phyloP scores from a whole-genome alignment of 176 grass and related monocot species.

The Rhipidocladum racemiflorum region DNA sequence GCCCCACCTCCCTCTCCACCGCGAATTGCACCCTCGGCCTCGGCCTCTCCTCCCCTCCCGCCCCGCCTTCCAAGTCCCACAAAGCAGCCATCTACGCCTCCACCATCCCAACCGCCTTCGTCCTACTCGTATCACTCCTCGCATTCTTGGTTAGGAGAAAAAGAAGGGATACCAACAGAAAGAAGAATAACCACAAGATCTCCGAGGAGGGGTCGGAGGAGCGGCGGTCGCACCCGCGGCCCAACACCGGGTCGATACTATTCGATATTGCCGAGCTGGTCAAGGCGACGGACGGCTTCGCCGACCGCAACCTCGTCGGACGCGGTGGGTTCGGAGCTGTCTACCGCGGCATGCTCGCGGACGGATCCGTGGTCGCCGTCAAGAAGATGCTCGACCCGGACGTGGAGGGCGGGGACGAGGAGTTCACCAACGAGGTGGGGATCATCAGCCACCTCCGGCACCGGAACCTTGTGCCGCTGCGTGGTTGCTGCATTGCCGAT shows the following conservation, averaged over 20 bases:
- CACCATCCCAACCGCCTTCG: conserved; percentile 47
- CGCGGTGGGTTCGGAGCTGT: conserved; percentile 79
- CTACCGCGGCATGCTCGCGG: conserved; percentile 64
- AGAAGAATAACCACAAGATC: conserved; percentile 27
- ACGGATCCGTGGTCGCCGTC: conserved; percentile 69
- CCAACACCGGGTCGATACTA: conserved; percentile 71
- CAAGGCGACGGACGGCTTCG: conserved; percentile 67
- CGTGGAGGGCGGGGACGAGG: conserved; percentile 65
- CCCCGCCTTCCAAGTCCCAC: conserved; percentile 16
- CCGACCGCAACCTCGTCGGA: conserved; percentile 58
- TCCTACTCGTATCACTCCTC: conserved; percentile 34
- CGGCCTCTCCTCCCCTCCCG: conserved; percentile 16
- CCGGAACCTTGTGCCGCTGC: conserved; percentile 71
- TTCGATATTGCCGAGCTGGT: conserved; percentile 65
- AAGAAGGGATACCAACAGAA: conserved; percentile 22
- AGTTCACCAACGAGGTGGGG: conserved; percentile 82
- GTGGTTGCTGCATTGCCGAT: conserved; percentile 79
- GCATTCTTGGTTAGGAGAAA: conserved; percentile 46
- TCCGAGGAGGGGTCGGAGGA: conserved; percentile 19
- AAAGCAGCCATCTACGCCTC: conserved; percentile 34
- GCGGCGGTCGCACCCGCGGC: conserved; percentile 54
- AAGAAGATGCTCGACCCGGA: conserved; percentile 81
- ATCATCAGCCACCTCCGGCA: conserved; percentile 88
- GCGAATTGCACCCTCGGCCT: conserved; percentile 60
- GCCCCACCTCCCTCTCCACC: conserved; percentile 50